Base-by-base conservation (phyloP, 148 eudicot species). In the Fagopyrum homotropicum region DNA sequence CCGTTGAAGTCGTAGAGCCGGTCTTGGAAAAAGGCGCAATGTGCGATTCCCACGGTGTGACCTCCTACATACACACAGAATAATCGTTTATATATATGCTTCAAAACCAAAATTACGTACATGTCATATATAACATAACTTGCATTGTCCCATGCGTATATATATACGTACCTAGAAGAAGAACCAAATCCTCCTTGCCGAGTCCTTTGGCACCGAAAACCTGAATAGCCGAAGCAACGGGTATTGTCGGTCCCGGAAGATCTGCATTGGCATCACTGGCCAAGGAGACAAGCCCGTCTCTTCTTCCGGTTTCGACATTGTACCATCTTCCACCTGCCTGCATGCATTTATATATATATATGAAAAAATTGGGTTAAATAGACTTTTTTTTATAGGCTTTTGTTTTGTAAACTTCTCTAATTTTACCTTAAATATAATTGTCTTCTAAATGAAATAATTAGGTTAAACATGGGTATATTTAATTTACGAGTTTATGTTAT, bases 1-100 rank as follows among this genome's bases (percentile, higher is more conserved):
- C 74, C 56, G 0, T 57, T 26, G 80, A 85, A 90, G 29, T 86
- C 83, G 80, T 85, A 86, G 52, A 90, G 83, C 12, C 90, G 87
- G 64, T 85, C 77, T 64, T 73, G 57, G 77, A 88, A 55, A 22
- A 75, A 35, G 8, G 63, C 46, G 72, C 90, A 90, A 50, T 86
- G 86, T 26, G 95, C 73, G 4, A 80, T 68, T n/a, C 91, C 90
- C 1, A 88, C 89, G 0, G 91, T 85, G 81, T 90, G 95, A 1
- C 86, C 89, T 72, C 91, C 90, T 90, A 59, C n/a, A 45, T 22
- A 22, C 26, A 22, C 26, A 22, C 26, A 22, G 26, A 22, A 22
- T 22, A 22, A 22, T 22, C 26, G 26, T 22, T 22, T 22, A 22
- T 22, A 22, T 22, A 22, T 22, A 22, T 22, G 26, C 26, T 22